phyloP scores from a whole-genome alignment of 352 stramenopile genomes.

The Globisporangium cylindrosporum region DNA sequence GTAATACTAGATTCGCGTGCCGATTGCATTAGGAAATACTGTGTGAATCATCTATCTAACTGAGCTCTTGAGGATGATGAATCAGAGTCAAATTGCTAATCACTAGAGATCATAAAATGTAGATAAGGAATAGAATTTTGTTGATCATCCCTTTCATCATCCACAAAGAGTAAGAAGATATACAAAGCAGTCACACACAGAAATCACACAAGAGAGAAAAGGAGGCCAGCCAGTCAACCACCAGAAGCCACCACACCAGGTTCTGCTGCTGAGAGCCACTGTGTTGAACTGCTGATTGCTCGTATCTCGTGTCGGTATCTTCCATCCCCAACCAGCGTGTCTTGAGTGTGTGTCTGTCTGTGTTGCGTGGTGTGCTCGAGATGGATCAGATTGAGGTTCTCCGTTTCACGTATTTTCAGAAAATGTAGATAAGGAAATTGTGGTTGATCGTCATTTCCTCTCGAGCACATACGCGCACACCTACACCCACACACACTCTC shows the following conservation, averaged over 20 bases:
- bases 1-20: too few species aligned
- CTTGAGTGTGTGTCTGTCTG: background rate
- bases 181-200: background rate
- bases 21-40: too few species aligned
- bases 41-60: too few species aligned
- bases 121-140: conserved; percentile 47
- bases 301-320: background rate
- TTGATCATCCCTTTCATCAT: conserved; percentile 20
- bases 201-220: background rate
- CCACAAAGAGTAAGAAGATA: background rate
- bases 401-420: conserved; percentile 40
- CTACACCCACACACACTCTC: conserved; percentile 5
- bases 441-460: conserved; percentile 67
- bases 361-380: background rate
- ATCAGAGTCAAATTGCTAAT: conserved; percentile 25
- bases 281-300: background rate
- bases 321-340: background rate
- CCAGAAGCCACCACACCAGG: background rate
- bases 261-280: background rate
- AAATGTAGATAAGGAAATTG: conserved; percentile 71
- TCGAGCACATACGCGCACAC: background rate
- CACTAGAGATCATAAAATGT: conserved; percentile 54
- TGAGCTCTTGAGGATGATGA: conserved; percentile 20
- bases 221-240: background rate
- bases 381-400: conserved; percentile 32